These are phyloP conservation scores for Alternaria burnsii DNA, from an alignment of 2,329 filamentous ascomycete genomes.

Conservation along the genomic window DNA sequence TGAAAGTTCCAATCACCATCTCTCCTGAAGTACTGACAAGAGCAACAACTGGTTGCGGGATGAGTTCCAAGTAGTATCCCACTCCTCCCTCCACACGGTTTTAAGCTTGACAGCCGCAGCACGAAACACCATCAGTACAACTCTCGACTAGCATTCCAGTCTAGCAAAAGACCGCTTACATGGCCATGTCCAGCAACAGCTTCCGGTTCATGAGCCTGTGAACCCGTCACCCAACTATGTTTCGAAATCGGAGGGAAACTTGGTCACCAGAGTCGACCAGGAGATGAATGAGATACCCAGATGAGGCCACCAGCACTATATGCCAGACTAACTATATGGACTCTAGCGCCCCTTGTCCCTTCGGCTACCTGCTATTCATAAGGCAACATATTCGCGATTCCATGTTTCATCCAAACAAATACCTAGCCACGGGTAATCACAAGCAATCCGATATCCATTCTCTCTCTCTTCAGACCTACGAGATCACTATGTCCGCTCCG, in stretches of 20 bases:
- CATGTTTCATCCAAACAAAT: background rate
- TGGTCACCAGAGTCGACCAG: no score
- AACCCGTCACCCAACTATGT: no score
- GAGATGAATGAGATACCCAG: background rate
- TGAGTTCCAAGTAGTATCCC: no score
- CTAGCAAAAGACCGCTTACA: no score
- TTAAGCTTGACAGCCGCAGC: no score
- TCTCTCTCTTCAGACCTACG: background rate
- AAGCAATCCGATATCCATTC: background rate
- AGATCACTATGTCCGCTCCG: background rate
- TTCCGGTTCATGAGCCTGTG: background rate
- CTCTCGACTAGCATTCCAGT: no score
- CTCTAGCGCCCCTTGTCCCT: background rate
- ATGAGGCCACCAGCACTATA: background rate
- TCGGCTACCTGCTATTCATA: background rate
- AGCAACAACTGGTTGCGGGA: no score
- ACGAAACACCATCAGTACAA: no score
- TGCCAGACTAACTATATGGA: background rate
- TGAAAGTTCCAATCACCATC: background rate
- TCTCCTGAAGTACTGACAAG: background rate
- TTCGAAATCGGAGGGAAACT: no score
- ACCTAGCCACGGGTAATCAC: no score
- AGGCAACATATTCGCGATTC: background rate
- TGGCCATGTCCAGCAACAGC: no score
- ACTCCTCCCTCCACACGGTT: no score